Base-by-base conservation (phyloP, 2,329 filamentous ascomycete genomes). In the Leptosphaerulina australis region DNA sequence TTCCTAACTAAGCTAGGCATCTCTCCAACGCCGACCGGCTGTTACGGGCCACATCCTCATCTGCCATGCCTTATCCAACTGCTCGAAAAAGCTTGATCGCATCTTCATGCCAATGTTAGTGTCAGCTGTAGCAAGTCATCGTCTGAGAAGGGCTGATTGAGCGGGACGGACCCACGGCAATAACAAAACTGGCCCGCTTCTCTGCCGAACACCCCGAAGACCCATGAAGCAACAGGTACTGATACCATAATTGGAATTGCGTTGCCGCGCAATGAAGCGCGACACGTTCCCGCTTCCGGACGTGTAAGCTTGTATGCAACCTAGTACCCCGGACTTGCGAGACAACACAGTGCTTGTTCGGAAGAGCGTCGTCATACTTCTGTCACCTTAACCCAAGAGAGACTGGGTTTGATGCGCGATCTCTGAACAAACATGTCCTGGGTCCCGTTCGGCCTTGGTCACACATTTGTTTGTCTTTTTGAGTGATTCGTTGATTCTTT, bases 331-430 rank as follows among this genome's bases (percentile, higher is more conserved):
- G 50, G 50, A 17, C 37, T 33, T 47, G 36, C 31, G 31, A 44
- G 29, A 50, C 50, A 31, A 44, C 40, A 39, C 31, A 30, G 39
- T 50, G 49, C 50, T 44, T 43, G 37, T 41, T 46, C 37, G 45
- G 48, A 40, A 25, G 34, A 48, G 61, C 61, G 61, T 66, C 63
- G 60, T 66, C 57, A 64, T 63, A 54, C 52, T 52, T 40, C 39
- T 41, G 22, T 41, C 34, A 29, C 29, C 39, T 53, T 56, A 56
- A 49, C 59, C 53, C 33, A 35, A 56, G 50, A 53, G 37, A 51
- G 52, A 40, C 50, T 59, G 54, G 47, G 22, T 47, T 46, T 38
- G 50, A 50, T 41, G 14, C 33, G 31, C 15, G 25, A 39, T 41
- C 26, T 53, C 45, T 49, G 50, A 53, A 59, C 51, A 55, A 57